Evolutionary conservation across 495 filamentous ascomycete species (phyloP).

Genomic region (Zalerion maritima): DNA sequence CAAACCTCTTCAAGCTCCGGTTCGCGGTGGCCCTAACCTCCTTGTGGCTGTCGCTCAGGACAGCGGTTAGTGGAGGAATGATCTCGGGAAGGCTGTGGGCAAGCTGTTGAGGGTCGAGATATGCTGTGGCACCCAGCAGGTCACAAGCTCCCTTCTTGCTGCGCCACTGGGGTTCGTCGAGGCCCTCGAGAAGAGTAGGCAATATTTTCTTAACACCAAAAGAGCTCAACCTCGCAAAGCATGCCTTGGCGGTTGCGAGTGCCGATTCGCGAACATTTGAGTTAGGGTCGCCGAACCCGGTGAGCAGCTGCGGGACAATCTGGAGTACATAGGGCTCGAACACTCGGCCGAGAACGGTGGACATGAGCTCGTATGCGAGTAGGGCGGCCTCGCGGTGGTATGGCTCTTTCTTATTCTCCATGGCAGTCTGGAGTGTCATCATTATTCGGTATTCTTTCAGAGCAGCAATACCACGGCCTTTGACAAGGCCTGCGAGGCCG

Average conservation of each 20-base stretch:
- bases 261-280: conserved; percentile 85
- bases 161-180: conserved; percentile 92
- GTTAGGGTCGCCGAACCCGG: conserved; percentile 76
- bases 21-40: conserved; percentile 87
- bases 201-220: conserved; percentile 91
- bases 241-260: conserved; percentile 83
- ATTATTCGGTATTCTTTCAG: conserved; percentile 77
- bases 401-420: conserved; percentile 83
- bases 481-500: conserved; percentile 79
- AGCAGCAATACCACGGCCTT: conserved; percentile 68
- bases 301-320: conserved; percentile 78
- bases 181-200: conserved; percentile 78
- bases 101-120: conserved; percentile 87
- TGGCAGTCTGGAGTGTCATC: conserved; percentile 55
- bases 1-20: conserved; percentile 89
- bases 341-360: conserved; percentile 65
- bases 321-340: conserved; percentile 97
- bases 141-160: conserved; percentile 98
- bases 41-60: conserved; percentile 95
- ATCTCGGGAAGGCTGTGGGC: conserved; percentile 87
- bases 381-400: conserved; percentile 80
- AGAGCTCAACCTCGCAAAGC: conserved; percentile 82
- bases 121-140: conserved; percentile 92
- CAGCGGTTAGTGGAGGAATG: conserved; percentile 83
- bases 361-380: conserved; percentile 79